Conservation (phyloP, 495 filamentous ascomycete genomes). For the Talaromyces ruber region DNA sequence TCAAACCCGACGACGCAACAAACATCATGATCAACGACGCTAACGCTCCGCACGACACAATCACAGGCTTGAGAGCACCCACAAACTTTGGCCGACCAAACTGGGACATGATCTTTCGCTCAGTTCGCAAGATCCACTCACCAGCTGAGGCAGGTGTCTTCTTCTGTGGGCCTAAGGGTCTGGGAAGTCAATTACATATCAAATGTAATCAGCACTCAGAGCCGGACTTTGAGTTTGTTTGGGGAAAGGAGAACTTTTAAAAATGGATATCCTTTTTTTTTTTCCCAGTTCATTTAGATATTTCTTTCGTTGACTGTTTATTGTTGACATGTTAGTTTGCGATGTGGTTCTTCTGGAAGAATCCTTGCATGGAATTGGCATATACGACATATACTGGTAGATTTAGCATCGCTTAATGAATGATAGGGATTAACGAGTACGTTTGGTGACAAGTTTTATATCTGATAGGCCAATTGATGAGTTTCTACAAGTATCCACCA, state of each 20-base stretch:
- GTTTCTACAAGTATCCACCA: background rate
- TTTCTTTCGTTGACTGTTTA: background rate
- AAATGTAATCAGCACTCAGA: conserved; percentile 74
- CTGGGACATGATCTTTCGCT: conserved; percentile 73
- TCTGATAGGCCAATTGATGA: background rate
- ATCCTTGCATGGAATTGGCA: background rate
- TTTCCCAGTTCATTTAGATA: background rate
- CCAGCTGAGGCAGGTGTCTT: conserved; percentile 70
- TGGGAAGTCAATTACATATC: conserved; percentile 60
- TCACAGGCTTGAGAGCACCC: conserved; percentile 64
- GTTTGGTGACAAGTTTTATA: background rate
- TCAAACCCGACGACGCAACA: conserved; percentile 69
- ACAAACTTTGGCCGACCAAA: conserved; percentile 74
- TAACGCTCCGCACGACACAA: conserved; percentile 67
- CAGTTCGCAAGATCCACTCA: conserved; percentile 62
- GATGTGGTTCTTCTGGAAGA: background rate
- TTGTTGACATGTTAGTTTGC: background rate
- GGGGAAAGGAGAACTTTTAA: conserved; percentile 76
- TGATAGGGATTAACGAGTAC: no score
- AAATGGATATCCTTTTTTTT: background rate
- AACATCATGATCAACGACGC: conserved; percentile 83
- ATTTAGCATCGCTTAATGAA: background rate
- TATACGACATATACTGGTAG: background rate
- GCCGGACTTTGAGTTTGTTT: conserved; percentile 60
- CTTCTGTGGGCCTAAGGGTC: conserved; percentile 68